Percentiles rank a stretch among this genome's conserved stretches.
Evolutionary conservation across 768 basidiomycete genomes (phyloP).

Genomic region (Glaciozyma antarctica): DNA sequence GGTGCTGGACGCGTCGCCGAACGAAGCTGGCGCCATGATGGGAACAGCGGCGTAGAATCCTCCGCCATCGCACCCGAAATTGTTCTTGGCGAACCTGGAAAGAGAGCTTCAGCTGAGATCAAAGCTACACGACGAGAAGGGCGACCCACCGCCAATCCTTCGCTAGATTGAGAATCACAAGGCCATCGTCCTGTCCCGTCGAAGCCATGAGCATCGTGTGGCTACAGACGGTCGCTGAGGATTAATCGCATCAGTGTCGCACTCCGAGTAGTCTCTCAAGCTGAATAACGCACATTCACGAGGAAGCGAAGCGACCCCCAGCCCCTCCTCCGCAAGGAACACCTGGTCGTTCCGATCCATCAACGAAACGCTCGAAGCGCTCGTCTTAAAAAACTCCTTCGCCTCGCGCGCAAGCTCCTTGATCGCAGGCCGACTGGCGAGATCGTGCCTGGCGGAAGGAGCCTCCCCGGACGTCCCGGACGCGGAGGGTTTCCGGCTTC

Average conservation of each 20-base stretch:
- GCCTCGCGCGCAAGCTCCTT: slow-evolving; percentile 19
- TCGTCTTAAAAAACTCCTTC: slow-evolving; percentile 9
- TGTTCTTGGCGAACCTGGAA: slow-evolving; percentile 7
- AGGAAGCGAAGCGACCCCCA: not conserved
- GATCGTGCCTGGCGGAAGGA: not conserved
- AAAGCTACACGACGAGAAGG: not conserved
- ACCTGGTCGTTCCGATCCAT: slow-evolving; percentile 28
- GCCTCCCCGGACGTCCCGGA: not conserved
- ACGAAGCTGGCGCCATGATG: slow-evolving; percentile 17
- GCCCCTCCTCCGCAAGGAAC: slow-evolving; percentile 20
- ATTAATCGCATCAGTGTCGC: not conserved
- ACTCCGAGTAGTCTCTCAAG: not conserved
- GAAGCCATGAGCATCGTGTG: slow-evolving; percentile 26
- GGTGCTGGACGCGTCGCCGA: slow-evolving; percentile 16
- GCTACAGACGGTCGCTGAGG: slow-evolving; percentile 13
- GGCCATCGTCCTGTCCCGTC: slow-evolving; percentile 20
- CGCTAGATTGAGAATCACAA: slow-evolving; percentile 24
- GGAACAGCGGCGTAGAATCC: slow-evolving; percentile 31
- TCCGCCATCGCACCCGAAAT: slow-evolving; percentile 7
- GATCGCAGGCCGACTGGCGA: slow-evolving; percentile 8
- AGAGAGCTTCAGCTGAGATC: not conserved
- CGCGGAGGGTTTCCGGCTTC: not conserved
- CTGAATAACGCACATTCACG: slow-evolving; percentile 9
- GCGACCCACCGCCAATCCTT: slow-evolving; percentile 24
- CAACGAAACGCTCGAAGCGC: slow-evolving; percentile 15